Evolutionary conservation across 768 basidiomycete species (phyloP), one percentile per base, ranked within the genome.

Genomic region (Panellus pusillus): DNA sequence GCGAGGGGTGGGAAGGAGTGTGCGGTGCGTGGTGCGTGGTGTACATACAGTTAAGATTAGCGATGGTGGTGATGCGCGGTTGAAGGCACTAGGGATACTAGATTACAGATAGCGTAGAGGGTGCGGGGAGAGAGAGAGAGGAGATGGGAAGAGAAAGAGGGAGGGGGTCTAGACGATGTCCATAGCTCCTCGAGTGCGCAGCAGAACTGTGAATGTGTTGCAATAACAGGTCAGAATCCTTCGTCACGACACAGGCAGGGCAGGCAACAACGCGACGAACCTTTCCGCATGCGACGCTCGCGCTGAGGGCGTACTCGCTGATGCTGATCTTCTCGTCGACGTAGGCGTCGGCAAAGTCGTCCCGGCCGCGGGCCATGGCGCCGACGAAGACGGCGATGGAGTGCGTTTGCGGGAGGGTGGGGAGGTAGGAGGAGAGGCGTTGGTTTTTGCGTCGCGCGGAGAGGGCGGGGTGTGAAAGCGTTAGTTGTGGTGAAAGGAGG

Each of bases 311-410:
- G 72, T 95, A 99, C 63, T 97, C 87, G 64, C 91, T 94, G 71
- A 99, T 93, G 58, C 91, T 85, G 63, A 98, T 93, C 75, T 99
- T 99, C 72, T 96, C 87, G 66, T 99, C 97, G 0, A 98, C 90
- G 61, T 90, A 76, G 19, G 82, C 88, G 71, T 99, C 97, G 13
- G 97, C 97, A 74, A 99, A 99, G 73, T 96, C 92, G 62, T 99
- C 97, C 46, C 82, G 85, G 11, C 96, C 96, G 53, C 96, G 79
- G 6, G 96, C 96, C 96, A 99, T 99, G 18, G 96, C 97, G 44
- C 96, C 96, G 51, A 99, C 94, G 63, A 98, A 97, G 50, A 99
- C 90, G 15, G 93, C 94, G 49, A 99, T 74, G 35, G 88, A 87
- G 64, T 98, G 93, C 5, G 91, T 90, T 50, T 87, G 79, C 0